phyloP scores from a whole-genome alignment of 1,284 basidiomycete species.

The Ceratobasidium sp. region DNA sequence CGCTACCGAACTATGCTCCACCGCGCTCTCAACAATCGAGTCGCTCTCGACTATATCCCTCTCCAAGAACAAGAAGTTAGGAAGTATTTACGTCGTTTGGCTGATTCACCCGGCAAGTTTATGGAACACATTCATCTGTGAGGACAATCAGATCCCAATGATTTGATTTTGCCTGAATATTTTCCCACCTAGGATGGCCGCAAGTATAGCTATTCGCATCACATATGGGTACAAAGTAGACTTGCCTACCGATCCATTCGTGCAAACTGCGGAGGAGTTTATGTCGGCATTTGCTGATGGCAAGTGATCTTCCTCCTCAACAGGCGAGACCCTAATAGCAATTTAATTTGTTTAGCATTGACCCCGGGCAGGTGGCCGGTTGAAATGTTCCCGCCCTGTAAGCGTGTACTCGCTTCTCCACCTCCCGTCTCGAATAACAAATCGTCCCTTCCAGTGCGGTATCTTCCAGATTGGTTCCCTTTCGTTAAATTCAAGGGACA shows the following conservation, averaged over 20 bases:
- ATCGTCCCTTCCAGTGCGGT: neutral
- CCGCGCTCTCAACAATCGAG: conserved; percentile 8
- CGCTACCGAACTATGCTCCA: neutral
- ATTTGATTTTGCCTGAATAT: neutral
- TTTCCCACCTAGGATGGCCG: neutral
- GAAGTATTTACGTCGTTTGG: neutral
- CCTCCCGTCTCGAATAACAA: too few species aligned
- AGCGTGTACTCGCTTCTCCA: neutral
- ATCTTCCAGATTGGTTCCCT: conserved; percentile 16
- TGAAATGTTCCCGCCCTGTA: conserved; percentile 12
- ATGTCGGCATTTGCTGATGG: conserved; percentile 10
- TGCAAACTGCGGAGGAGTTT: neutral
- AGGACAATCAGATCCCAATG: too few species aligned
- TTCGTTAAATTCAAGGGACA: neutral
- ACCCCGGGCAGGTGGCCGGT: conserved; percentile 2
- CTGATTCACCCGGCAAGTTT: neutral
- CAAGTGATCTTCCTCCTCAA: neutral
- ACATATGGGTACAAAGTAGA: conserved; percentile 13
- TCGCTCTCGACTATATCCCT: neutral
- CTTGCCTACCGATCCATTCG: neutral
- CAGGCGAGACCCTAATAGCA: too few species aligned
- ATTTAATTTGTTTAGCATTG: neutral
- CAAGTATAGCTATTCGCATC: neutral
- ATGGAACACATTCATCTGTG: conserved; percentile 6
- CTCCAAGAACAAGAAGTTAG: conserved; percentile 6